Evolutionary conservation across 2,329 filamentous ascomycete species (phyloP).

Genomic region (Magnaporthales sp.): DNA sequence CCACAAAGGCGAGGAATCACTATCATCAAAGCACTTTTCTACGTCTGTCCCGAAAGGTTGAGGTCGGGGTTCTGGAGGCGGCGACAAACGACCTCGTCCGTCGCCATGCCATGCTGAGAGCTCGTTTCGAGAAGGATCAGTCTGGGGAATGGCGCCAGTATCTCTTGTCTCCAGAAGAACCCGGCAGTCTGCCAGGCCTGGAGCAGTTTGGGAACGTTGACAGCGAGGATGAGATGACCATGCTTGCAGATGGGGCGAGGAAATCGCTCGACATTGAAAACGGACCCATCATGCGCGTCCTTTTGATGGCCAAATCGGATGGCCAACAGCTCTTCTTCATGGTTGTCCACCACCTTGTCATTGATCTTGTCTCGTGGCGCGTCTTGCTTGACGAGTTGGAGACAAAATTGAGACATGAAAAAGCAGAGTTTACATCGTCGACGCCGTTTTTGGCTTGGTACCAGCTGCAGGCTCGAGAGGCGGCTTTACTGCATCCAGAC

Average conservation of each 20-base stretch:
- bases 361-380: not conserved
- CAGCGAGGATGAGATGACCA: not conserved
- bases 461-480: no score
- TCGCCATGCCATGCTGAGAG: not conserved
- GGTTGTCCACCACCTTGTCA: not conserved
- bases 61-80: not conserved
- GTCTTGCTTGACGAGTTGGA: not conserved
- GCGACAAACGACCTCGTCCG: not conserved
- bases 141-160: not conserved
- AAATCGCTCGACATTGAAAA: not conserved
- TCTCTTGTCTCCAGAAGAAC: no score
- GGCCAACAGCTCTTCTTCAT: not conserved
- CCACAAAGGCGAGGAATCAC: not conserved
- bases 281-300: not conserved
- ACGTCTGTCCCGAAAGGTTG: no score
- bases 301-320: no score
- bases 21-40: not conserved
- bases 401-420: no score
- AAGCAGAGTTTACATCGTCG: no score
- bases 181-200: not conserved
- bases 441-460: no score
- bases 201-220: not conserved
- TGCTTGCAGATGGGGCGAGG: no score
- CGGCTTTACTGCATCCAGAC: no score
- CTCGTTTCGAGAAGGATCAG: not conserved